phyloP scores from a whole-genome alignment of 805 yeast species.

The Myxozyma lipomycoides region DNA sequence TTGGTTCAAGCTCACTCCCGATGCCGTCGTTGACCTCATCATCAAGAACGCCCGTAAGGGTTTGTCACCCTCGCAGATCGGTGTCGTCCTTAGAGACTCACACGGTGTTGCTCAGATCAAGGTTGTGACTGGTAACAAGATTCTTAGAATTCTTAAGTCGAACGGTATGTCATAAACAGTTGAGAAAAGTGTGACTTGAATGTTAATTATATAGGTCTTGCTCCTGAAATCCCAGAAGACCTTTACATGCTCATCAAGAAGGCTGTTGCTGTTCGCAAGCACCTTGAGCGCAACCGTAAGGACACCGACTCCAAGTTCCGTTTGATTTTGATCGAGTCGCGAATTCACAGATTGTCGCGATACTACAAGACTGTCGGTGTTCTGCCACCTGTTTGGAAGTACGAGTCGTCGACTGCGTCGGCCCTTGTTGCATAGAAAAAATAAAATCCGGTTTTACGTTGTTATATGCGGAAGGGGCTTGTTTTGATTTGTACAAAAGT shows the following conservation, averaged over 20 bases:
- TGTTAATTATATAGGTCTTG: constrained; percentile 47
- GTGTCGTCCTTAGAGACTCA: constrained; percentile 99
- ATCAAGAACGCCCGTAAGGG: constrained; percentile 99
- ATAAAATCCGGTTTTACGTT: background rate
- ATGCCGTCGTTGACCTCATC: constrained; percentile 95
- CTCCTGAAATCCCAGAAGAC: constrained; percentile 99
- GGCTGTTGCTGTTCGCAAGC: constrained; percentile 99
- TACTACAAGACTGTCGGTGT: constrained; percentile 99
- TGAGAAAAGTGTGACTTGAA: constrained; percentile 38
- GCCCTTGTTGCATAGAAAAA: constrained; percentile 88
- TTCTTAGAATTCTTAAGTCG: constrained; percentile 97
- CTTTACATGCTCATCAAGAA: constrained; percentile 98
- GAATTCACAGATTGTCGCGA: constrained; percentile 99
- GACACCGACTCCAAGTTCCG: constrained; percentile 99
- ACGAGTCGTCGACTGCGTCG: constrained; percentile 99
- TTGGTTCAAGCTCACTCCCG: constrained; percentile 98
- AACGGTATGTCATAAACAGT: constrained; percentile 58
- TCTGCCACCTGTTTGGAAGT: constrained; percentile 99
- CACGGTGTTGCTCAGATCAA: constrained; percentile 99
- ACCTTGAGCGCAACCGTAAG: constrained; percentile 99
- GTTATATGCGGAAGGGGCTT: background rate
- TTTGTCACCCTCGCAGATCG: constrained; percentile 98
- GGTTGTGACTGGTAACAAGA: constrained; percentile 92
- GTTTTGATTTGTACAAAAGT: constrained; percentile 1
- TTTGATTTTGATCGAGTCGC: constrained; percentile 98